Conservation (phyloP, 1,284 basidiomycete species). For the Kalmanozyma brasiliensis region DNA sequence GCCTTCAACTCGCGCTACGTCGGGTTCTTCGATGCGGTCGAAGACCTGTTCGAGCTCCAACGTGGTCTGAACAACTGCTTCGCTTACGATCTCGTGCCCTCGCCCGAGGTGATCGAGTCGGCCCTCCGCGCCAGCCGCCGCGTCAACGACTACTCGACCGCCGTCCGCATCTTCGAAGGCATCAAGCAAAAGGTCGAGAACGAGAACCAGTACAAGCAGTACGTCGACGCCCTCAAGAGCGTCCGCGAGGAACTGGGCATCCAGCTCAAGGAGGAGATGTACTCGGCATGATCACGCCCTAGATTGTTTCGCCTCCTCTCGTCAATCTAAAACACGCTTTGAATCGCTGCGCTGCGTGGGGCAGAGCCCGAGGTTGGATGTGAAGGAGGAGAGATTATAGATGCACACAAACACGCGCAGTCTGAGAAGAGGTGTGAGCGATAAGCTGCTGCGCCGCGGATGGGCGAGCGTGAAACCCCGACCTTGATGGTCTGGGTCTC, state of each 20-base stretch:
- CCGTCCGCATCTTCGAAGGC: slow-evolving; percentile 86
- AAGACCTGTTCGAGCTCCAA: slow-evolving; percentile 87
- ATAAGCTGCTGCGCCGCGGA: too few relatives aligned
- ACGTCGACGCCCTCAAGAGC: slow-evolving; percentile 63
- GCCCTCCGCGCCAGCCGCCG: slow-evolving; percentile 88
- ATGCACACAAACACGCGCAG: too few relatives aligned
- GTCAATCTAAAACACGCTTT: too few relatives aligned
- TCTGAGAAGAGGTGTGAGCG: too few relatives aligned
- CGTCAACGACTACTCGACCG: slow-evolving; percentile 96
- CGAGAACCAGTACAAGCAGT: slow-evolving; percentile 66
- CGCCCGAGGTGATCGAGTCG: slow-evolving; percentile 86
- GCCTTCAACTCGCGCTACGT: slow-evolving; percentile 93
- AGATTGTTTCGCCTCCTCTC: too few relatives aligned
- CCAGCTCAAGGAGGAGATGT: slow-evolving; percentile 64
- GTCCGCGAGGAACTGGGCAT: slow-evolving; percentile 64
- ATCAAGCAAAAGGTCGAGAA: slow-evolving; percentile 68
- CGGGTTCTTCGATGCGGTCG: slow-evolving; percentile 88
- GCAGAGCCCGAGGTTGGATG: too few relatives aligned
- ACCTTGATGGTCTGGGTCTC: too few relatives aligned
- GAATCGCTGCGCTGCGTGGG: too few relatives aligned
- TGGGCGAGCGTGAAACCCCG: too few relatives aligned
- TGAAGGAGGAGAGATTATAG: too few relatives aligned
- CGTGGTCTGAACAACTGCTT: slow-evolving; percentile 99
- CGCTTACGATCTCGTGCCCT: slow-evolving; percentile 95
- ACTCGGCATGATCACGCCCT: slow-evolving; percentile 51